phyloP scores from a whole-genome alignment of 2,329 filamentous ascomycete species.

The Cercospora berteroae region DNA sequence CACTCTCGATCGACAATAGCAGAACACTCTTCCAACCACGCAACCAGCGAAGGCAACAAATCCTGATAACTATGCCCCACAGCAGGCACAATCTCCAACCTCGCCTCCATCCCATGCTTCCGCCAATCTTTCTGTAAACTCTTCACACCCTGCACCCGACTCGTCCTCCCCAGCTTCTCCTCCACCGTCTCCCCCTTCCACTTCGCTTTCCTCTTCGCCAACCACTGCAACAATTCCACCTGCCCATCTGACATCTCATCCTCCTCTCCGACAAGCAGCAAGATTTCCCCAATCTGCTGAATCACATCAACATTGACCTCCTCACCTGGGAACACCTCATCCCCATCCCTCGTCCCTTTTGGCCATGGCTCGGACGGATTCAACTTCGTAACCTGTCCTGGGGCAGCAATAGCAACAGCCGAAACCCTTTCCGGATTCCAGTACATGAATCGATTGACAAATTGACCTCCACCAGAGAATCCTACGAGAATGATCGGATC shows the following conservation, averaged over 20 bases:
- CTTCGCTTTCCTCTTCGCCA: slow-evolving; percentile 4
- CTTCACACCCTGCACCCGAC: slow-evolving; percentile 11
- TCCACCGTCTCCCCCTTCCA: neutral
- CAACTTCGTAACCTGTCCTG: slow-evolving; percentile 16
- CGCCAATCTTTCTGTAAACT: slow-evolving; percentile 15
- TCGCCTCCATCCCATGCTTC: slow-evolving; percentile 12
- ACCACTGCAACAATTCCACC: slow-evolving; percentile 12
- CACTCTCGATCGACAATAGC: neutral
- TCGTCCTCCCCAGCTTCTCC: neutral
- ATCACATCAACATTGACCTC: slow-evolving; percentile 12
- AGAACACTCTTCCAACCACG: neutral
- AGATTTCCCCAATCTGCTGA: neutral
- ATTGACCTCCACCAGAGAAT: slow-evolving; percentile 20
- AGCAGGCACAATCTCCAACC: slow-evolving; percentile 14
- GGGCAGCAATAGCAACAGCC: slow-evolving; percentile 14
- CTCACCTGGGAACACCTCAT: slow-evolving; percentile 1
- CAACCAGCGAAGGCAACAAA: neutral
- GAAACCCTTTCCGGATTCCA: slow-evolving; percentile 13
- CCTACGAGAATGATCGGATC: slow-evolving; percentile 14
- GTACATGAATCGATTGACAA: slow-evolving; percentile 19
- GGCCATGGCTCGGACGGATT: slow-evolving; percentile 12
- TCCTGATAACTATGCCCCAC: slow-evolving; percentile 13
- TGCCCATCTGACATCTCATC: slow-evolving; percentile 7
- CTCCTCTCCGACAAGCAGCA: slow-evolving; percentile 13
- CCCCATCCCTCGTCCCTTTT: slow-evolving; percentile 3